Conservation (phyloP, 352 stramenopile genomes). For the Aphanomyces cochlioides region DNA sequence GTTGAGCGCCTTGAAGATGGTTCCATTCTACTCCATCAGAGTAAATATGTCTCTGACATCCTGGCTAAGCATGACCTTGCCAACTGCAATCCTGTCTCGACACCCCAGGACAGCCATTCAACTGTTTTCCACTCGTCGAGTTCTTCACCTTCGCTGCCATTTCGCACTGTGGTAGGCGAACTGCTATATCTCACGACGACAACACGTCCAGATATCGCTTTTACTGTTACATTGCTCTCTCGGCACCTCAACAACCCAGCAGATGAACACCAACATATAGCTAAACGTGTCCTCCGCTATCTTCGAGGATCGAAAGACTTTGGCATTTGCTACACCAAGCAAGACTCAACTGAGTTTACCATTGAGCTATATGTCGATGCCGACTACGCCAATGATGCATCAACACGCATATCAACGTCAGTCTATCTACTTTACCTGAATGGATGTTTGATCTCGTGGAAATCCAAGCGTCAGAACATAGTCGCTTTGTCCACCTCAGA, state of each 20-base stretch:
- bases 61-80: background rate
- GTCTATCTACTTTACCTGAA: conserved; percentile 15
- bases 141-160: background rate
- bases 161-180: conserved; percentile 18
- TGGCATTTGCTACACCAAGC: too few relatives aligned
- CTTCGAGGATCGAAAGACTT: too few relatives aligned
- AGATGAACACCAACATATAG: background rate
- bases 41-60: background rate
- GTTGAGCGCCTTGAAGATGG: background rate
- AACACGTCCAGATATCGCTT: background rate
- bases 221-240: background rate
- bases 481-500: background rate
- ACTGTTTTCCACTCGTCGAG: background rate
- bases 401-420: background rate
- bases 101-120: conserved; percentile 6
- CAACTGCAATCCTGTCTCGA: background rate
- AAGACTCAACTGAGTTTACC: background rate
- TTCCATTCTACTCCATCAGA: background rate
- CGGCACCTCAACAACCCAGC: background rate
- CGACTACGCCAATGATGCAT: conserved; percentile 22
- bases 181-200: conserved; percentile 18
- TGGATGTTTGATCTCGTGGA: background rate
- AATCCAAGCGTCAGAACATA: conserved; percentile 1
- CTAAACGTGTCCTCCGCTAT: too few relatives aligned
- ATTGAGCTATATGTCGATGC: conserved; percentile 10